phyloP scores from a whole-genome alignment of 805 yeast genomes.

The Saccharomyces jurei region DNA sequence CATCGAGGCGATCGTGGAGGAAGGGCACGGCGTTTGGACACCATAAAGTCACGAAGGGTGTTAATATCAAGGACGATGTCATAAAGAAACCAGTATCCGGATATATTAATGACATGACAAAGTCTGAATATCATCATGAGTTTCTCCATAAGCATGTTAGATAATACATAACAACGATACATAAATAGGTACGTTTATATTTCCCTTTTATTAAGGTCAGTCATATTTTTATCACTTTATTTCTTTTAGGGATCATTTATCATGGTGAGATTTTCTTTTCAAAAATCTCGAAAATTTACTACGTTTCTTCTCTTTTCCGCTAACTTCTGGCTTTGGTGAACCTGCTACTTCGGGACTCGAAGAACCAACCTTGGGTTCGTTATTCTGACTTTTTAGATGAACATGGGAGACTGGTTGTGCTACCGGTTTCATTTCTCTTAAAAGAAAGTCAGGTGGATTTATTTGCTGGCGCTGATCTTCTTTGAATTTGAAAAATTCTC shows the following conservation, averaged over 20 bases:
- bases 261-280: constrained; percentile 21
- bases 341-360: constrained; percentile 5
- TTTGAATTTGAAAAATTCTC: constrained; percentile 37
- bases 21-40: constrained; percentile 20
- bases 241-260: constrained; percentile 2
- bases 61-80: constrained; percentile 19
- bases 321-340: constrained; percentile 4
- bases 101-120: constrained; percentile 31
- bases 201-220: not conserved
- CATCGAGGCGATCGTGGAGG: constrained; percentile 18
- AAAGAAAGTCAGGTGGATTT: constrained; percentile 38
- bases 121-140: constrained; percentile 35
- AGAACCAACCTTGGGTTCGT: constrained; percentile 1
- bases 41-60: constrained; percentile 10
- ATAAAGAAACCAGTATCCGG: constrained; percentile 2
- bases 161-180: constrained; percentile 8
- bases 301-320: constrained; percentile 37
- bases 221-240: not conserved
- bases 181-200: not conserved
- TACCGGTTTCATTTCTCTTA: constrained; percentile 25
- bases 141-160: constrained; percentile 36
- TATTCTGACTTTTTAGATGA: constrained; percentile 13
- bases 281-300: constrained; percentile 41
- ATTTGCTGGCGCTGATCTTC: constrained; percentile 29
- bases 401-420: constrained; percentile 22